These are phyloP conservation scores for Pseudocercospora crystallina DNA, from an alignment of 2,329 filamentous ascomycete genomes.

Conservation along the genomic window DNA sequence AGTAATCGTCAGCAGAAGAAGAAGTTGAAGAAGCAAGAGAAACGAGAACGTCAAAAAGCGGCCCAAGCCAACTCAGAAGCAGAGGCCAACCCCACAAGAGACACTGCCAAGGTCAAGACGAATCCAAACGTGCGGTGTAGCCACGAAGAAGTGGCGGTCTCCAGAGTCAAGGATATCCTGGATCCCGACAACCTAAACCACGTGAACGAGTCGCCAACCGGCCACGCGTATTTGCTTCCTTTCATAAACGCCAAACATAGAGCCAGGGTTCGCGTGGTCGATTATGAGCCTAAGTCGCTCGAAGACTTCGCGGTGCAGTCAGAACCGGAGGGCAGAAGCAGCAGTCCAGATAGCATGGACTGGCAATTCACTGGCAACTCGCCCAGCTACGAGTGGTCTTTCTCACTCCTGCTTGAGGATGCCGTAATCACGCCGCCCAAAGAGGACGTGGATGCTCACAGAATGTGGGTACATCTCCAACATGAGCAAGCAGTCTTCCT, in stretches of 20 bases:
- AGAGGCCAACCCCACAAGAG: not conserved
- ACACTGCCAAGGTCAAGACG: conserved; percentile 1
- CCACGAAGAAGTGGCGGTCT: conserved; percentile 42
- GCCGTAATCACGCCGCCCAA: conserved; percentile 37
- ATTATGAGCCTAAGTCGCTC: conserved; percentile 71
- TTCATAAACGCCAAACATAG: conserved; percentile 66
- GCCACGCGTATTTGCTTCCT: conserved; percentile 24
- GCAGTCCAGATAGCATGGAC: conserved; percentile 27
- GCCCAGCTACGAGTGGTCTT: conserved; percentile 75
- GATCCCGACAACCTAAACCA: conserved; percentile 45
- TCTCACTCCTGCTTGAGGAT: conserved; percentile 76
- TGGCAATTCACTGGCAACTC: conserved; percentile 36
- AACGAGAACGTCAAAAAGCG: conserved; percentile 39
- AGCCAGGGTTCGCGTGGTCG: conserved; percentile 71
- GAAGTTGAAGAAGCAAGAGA: conserved; percentile 40
- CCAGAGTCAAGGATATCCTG: conserved; percentile 50
- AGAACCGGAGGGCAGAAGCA: conserved; percentile 5
- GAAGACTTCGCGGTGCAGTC: conserved; percentile 63
- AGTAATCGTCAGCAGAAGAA: conserved; percentile 20
- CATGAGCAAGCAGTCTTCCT: conserved; percentile 58
- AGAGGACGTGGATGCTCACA: not conserved
- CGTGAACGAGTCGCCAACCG: conserved; percentile 43
- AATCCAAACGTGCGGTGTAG: conserved; percentile 41
- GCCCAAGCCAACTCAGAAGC: not conserved
- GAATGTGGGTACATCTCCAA: conserved; percentile 68